Evolutionary conservation across 768 basidiomycete species (phyloP), one percentile per base, ranked within the genome.

Genomic region (Tylopilus vinaceipallidus): DNA sequence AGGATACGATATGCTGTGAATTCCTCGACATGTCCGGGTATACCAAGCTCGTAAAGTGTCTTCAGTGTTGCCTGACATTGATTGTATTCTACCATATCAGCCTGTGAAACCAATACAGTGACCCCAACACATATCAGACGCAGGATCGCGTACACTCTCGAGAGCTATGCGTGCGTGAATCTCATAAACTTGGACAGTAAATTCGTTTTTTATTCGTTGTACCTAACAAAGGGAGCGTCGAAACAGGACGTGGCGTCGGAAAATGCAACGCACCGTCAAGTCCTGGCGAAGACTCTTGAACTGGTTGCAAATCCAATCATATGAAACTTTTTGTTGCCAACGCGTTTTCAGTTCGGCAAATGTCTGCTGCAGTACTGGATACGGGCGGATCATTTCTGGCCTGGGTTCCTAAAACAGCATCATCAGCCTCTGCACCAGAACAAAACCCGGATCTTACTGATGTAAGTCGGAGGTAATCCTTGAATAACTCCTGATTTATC

Each of bases 21-120:
- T 71, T 99, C 97, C 64, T 95, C 91, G 10, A 87, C 87, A 66
- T 91, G 89, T 45, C 95, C 97, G 40, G 85, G 83, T 44, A 99
- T 84, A 35, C 94, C 94, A 49, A 95, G 82, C 56, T 95, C 94
- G 69, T 99, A 98, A 22, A 99, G 81, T 43, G 81, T 80, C 62
- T 87, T 88, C 37, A 98, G 74, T 56, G 91, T 88, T 26, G 88
- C 88, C 69, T 98, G 94, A 71, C 97, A 99, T 69, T 95, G 91
- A 69, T 97, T 98, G 67, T 95, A 98, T 80, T 99, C 97, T 57
- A 97, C 94, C 79, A 99, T 89, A 69, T 99, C 97, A 63, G 78
- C 82, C 95, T 99, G 70, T 26, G 38, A 56, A 54, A 57, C 47
- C 48, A 17, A 49, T 52, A 54, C 52, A 61, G 55, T 36, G 42